Evolutionary conservation across 768 basidiomycete species (phyloP), one percentile per base, ranked within the genome.

Genomic region (Agrocybe praecox): DNA sequence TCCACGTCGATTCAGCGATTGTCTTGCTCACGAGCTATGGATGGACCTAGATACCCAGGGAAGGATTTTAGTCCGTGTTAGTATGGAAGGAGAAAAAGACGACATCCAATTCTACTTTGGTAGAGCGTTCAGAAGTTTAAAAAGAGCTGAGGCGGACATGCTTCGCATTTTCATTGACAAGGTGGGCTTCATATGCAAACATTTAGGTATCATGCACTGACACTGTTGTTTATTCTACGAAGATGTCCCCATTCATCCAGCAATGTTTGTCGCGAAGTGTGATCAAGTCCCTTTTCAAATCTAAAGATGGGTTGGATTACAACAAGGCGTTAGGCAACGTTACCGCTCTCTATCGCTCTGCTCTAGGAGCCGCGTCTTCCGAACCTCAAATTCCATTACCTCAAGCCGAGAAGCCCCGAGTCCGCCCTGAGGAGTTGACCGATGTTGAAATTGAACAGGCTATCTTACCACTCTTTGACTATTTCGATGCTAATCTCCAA

Each of bases 81-180:
- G 94, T 67, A 97, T 98, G 95, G 97, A 99, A 67, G 95, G 96
- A 52, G 97, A 98, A 80, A 95, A 96, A 73, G 95, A 97, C 64
- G 97, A 99, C 69, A 92, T 94, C 8, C 92, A 92, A 63, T 99
- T 97, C 78, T 96, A 91, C 78, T 99, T 98, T 66, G 97, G 97
- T 23, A 83, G 95, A 29, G 96, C 89, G 2, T 99, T 99, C 81
- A 81, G 96, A 46, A 93, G 88, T 36, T 70, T 99, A 62, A 98
- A 98, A 74, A 79, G 95, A 29, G 92, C 94, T 0, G 94, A 98
- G 68, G 87, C 83, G 21, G 96, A 99, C 66, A 98, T 99, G 96
- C 84, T 95, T 52, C 82, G 96, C 11, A 91, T 91, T 33, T 96
- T 98, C 71, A 90, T 98, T 55, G 97, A 99, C 78, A 98, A 99